Evolutionary conservation across 805 yeast species (phyloP), one percentile per base, ranked within the genome.

Genomic region (Candida maesae): DNA sequence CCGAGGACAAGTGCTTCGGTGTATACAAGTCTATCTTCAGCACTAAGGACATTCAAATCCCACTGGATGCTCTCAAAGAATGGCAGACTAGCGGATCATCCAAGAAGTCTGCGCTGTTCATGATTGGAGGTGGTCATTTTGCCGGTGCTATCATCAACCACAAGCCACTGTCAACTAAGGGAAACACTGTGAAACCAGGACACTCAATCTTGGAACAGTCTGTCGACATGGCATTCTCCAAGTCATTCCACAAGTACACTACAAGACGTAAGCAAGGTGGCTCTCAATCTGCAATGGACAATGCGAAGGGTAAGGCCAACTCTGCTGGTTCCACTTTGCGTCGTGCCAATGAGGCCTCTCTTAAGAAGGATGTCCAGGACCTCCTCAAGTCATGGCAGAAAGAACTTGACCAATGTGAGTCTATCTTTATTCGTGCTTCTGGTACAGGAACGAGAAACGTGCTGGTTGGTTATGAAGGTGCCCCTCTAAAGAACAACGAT

Each of bases 211-310:
- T 73, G 33, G 78, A 76, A 40, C 87, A 80, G 60, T 73, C 77
- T 14, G 95, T 82, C 15, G 74, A 71, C 36, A 61, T 90, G 8
- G 38, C 89, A 3, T 82, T 69, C 14, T 87, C 88, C 44, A 91
- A 89, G 55, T 84, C 97, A 0, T 87, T 86, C 61, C 99, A 91
- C 60, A 72, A 98, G 50, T 93, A 93, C 57, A 93, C 99, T 2
- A 89, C 97, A 2, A 79, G 99, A 67, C 75, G 96, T 49, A 93
- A 93, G 58, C 99, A 93, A 63, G 99, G 99, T 69, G 99, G 99
- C 1, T 76, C 97, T 0, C 99, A 93, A 60, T 78, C 90, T 49
- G 90, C 97, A 2, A 83, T 78, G 63, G 99, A 93, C 63, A 87
- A 83, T 56, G 84, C 95, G 1, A 78, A 84, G 50, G 98, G 99